A percentile compares a stretch with the other conserved stretches of the same genome.
phyloP scores from a whole-genome alignment of 2,329 filamentous ascomycete species.

The Fusarium algeriense region DNA sequence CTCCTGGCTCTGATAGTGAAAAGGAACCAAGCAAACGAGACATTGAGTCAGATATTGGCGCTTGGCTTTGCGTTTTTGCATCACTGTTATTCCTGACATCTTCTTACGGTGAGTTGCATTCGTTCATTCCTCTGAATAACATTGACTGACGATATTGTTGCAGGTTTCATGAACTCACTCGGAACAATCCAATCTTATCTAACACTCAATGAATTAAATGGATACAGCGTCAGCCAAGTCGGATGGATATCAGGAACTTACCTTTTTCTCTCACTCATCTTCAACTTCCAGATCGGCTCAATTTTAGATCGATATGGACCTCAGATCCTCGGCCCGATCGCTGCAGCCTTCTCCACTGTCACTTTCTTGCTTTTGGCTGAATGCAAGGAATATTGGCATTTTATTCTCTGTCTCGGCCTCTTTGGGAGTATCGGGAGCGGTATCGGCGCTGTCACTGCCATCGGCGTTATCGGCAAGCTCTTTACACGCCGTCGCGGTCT shows the following conservation, averaged over 20 bases:
- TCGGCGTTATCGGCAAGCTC: slow-evolving; percentile 49
- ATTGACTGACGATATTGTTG: accelerated
- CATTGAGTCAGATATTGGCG: slow-evolving; percentile 19
- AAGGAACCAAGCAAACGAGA: slow-evolving; percentile 5
- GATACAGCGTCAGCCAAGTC: slow-evolving; percentile 56
- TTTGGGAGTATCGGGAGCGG: slow-evolving; percentile 57
- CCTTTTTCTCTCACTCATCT: slow-evolving; percentile 57
- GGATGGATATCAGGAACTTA: slow-evolving; percentile 62
- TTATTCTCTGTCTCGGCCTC: slow-evolving; percentile 58
- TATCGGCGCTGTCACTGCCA: slow-evolving; percentile 50
- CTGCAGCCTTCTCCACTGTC: slow-evolving; percentile 51
- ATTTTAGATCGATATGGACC: slow-evolving; percentile 61
- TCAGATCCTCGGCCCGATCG: slow-evolving; percentile 53
- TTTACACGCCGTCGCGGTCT: slow-evolving; percentile 35
- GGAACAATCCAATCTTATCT: slow-evolving; percentile 61
- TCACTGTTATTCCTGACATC: slow-evolving; percentile 36
- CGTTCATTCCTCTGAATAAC: accelerated
- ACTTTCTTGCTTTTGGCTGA: slow-evolving; percentile 60
- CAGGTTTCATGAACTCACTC: slow-evolving; percentile 60
- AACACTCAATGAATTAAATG: slow-evolving; percentile 55
- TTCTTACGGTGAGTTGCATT: slow-evolving; percentile 15
- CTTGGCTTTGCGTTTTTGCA: slow-evolving; percentile 36
- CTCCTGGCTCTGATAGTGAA: slow-evolving; percentile 4
- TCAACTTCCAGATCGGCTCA: slow-evolving; percentile 61
- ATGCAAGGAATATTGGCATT: slow-evolving; percentile 62